Conservation (phyloP, 1,284 basidiomycete genomes). For the Fomes fomentarius region DNA sequence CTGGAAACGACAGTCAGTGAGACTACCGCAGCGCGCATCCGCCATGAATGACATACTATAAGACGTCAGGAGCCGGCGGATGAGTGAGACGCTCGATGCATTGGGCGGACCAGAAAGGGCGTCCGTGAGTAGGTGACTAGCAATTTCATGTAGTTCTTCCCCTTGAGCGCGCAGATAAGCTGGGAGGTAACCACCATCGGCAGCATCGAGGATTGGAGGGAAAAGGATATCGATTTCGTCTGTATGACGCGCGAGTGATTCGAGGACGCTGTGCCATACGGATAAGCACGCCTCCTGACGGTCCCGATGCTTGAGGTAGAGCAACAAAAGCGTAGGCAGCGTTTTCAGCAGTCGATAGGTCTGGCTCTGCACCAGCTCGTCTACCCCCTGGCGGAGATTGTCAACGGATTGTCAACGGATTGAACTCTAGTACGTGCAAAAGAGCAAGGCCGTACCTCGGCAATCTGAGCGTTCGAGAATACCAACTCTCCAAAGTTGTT, state of each 20-base stretch:
- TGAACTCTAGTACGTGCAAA: not conserved
- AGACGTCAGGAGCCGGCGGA: slow-evolving; percentile 39
- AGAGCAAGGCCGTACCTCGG: slow-evolving; percentile 38
- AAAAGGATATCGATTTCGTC: slow-evolving; percentile 33
- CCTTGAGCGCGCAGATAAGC: slow-evolving; percentile 41
- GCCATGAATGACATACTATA: slow-evolving; percentile 34
- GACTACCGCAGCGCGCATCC: not conserved
- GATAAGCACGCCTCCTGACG: slow-evolving; percentile 35
- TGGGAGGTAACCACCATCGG: slow-evolving; percentile 39
- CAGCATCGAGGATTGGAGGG: slow-evolving; percentile 43
- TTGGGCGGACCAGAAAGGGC: slow-evolving; percentile 16
- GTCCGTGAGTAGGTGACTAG: slow-evolving; percentile 36
- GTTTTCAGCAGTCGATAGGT: slow-evolving; percentile 43
- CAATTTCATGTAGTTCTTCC: slow-evolving; percentile 45
- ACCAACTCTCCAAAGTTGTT: slow-evolving; percentile 44
- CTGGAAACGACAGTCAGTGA: slow-evolving; percentile 19
- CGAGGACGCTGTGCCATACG: slow-evolving; percentile 51
- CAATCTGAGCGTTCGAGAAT: slow-evolving; percentile 42
- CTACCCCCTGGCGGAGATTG: slow-evolving; percentile 44
- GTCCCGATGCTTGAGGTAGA: slow-evolving; percentile 49
- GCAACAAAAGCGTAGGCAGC: slow-evolving; percentile 47
- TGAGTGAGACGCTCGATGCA: slow-evolving; percentile 31
- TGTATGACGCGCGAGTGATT: slow-evolving; percentile 35
- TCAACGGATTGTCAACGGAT: slow-evolving; percentile 2
- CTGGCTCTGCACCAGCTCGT: slow-evolving; percentile 44